Evolutionary conservation across 2,329 filamentous ascomycete genomes (phyloP), one percentile per base, ranked within the genome.

Genomic region (Capronia americana): DNA sequence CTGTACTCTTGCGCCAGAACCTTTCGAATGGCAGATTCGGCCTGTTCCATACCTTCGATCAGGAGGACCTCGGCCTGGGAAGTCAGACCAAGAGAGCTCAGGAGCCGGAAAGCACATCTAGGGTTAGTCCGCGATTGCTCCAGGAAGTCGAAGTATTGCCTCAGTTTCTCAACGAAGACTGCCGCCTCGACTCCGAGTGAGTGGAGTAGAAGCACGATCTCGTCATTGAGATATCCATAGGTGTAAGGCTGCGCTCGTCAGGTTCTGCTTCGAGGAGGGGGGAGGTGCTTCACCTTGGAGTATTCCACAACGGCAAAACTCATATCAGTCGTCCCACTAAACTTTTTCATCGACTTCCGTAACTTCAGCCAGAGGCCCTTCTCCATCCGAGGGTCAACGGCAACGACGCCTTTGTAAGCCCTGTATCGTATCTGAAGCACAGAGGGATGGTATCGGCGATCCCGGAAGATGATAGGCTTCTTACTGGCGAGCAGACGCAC

Each of bases 291-390:
- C 44, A 58, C 56, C 56, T 58, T 58, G 34, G 56, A 58, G 38
- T 44, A 46, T 58, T 34, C 56, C n/a, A 58, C 56, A 20, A 58
- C 56, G n/a, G 56, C 56, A 26, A 58, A 58, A 24, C 56, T 46
- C 56, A 58, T 24, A 38, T 58, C 56, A 46, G 23, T n/a, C n/a
- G 56, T 58, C 46, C 56, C 56, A 26, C 56, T 46, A 38, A 58
- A 58, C 56, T 58, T 58, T 14, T 58, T 58, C 56, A 58, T 58
- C 20, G 56, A 58, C 38, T 58, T 48, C 24, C 56, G 56, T 8
- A 58, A 46, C 34, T 58, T 58, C 24, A 58, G 56, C 56, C 56
- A 58, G 20, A 58, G 11, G n/a, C 56, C 56, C 38, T 58, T 58
- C 24, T 41, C 34, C 34, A 58, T 58, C 23, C 38, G 56, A 17